Evolutionary conservation across 2,329 filamentous ascomycete genomes (phyloP).

Genomic region (Talaromyces funiculosus): DNA sequence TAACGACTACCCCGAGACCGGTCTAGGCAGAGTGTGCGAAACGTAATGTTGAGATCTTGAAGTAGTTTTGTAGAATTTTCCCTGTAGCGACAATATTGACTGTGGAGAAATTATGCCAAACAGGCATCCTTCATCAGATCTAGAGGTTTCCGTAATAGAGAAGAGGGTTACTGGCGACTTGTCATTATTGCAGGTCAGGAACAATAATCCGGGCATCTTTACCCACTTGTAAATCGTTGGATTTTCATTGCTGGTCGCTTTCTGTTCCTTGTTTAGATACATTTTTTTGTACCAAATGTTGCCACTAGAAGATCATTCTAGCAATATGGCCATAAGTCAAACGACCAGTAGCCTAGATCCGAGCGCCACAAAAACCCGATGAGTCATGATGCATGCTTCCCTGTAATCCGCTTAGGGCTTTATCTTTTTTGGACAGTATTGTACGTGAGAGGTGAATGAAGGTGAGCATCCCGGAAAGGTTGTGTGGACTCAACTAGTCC

Average conservation of each 20-base stretch:
- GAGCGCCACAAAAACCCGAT: not conserved
- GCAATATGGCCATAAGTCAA: not conserved
- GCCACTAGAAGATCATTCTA: not conserved
- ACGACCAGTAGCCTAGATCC: not conserved
- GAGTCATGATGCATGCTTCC: slow-evolving; percentile 1
- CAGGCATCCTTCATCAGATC: no score
- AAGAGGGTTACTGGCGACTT: not conserved
- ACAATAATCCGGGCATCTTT: not conserved
- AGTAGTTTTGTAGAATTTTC: not conserved
- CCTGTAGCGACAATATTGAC: not conserved
- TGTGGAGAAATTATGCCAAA: not conserved
- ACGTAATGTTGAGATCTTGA: not conserved
- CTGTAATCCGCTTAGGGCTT: not conserved
- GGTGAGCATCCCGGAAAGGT: not conserved
- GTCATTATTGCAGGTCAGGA: not conserved
- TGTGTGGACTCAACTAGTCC: not conserved
- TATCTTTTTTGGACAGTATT: not conserved
- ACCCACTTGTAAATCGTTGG: not conserved
- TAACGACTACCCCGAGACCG: not conserved
- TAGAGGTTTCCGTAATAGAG: not conserved
- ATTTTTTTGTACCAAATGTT: not conserved
- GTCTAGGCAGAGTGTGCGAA: not conserved
- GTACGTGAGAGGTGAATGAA: not conserved
- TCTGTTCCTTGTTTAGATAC: not conserved
- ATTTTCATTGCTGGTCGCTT: not conserved